Conservation (phyloP, 2,329 filamentous ascomycete species). For the Nannizzia gypsea region DNA sequence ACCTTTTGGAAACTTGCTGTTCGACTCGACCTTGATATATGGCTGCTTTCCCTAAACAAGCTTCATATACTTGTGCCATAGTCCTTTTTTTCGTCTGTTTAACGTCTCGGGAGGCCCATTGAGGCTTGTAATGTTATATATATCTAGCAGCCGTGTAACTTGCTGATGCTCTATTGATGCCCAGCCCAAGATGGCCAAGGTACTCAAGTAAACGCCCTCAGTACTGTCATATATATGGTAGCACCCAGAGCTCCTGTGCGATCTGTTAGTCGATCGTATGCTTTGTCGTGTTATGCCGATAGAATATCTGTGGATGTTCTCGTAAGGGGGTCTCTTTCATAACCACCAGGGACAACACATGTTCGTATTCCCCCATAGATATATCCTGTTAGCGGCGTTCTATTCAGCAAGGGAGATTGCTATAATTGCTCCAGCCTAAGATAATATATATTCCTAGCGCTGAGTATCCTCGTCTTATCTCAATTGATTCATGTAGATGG, state of each 20-base stretch:
- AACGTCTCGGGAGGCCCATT: neutral
- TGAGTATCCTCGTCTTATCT: neutral
- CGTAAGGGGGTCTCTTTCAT: no score
- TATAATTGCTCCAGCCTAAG: neutral
- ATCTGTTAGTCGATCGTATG: no score
- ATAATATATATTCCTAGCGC: neutral
- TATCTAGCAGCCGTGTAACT: no score
- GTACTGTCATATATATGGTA: no score
- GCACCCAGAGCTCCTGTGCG: no score
- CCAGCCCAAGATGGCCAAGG: no score
- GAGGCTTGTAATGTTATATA: neutral
- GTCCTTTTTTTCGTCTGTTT: neutral
- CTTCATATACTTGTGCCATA: neutral
- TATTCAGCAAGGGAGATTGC: neutral
- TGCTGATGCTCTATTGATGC: no score
- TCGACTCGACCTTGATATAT: neutral
- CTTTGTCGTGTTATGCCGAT: no score
- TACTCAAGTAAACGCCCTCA: no score
- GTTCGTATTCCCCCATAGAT: neutral
- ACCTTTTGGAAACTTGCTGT: neutral
- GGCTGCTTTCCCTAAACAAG: neutral
- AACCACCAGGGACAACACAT: no score
- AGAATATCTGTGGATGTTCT: no score
- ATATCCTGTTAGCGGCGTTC: neutral
- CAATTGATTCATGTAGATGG: neutral